Base-by-base conservation (phyloP, 331 rosid species). In the Phaseolus coccineus region DNA sequence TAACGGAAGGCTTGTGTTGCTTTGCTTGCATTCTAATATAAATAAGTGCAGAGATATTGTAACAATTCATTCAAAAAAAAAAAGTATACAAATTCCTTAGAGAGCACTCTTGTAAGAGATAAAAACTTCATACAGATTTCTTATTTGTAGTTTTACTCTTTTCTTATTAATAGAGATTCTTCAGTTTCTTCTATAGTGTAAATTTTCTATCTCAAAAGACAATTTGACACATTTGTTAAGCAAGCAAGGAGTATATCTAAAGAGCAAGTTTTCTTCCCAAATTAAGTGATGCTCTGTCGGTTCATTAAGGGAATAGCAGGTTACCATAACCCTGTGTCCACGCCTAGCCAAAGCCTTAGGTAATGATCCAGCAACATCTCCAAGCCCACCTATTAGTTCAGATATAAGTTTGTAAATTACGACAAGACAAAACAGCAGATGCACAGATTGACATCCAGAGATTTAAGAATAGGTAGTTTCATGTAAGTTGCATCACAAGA, bases 291-390 rank as follows among this genome's bases (percentile, higher is more conserved):
- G 75, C 66, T 27, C 11, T 2, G 37, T 39, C 73, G 63, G 70
- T 64, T 71, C 59, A 71, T 52, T 28, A 56, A 64, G 71, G 82
- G 84, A 74, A 57, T 71, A 67, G 50, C 48, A 71, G 11, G 15
- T 75, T 93, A 96, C 99, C 98, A 96, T 96, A 74, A 96, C 99
- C 82, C 99, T 87, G 31, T 95, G 99, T 80, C 99, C 99, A 63
- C 98, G 99, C 52, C 98, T 93, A 88, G 99, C 98, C 89, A 96
- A 90, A 81, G 98, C 97, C 89, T 91, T 96, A 4, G 99, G 99
- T 81, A 96, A 85, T 47, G 99, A 85, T 64, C 99, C 99, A 57
- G 96, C 97, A 51, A 96, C 99, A 83, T 96, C 99, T 83, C 97
- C 99, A 78, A 96, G 98, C 77, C 99, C 99, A 85, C 99, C 99